Evolutionary conservation across 1,139 yeast species (phyloP).

Genomic region (Yamadazyma sp.): DNA sequence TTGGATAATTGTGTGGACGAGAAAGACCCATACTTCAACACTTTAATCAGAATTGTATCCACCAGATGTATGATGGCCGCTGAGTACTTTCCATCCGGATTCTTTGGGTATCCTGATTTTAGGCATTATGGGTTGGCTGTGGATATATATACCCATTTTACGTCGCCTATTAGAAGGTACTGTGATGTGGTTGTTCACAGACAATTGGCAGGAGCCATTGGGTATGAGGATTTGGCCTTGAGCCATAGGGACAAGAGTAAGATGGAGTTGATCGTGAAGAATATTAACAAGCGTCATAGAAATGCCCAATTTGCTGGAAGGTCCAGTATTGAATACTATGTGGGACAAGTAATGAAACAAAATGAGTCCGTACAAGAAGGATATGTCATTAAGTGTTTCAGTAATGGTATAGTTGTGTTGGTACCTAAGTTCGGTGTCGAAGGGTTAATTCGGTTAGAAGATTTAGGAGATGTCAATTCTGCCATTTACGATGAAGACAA

Average conservation of each 20-base stretch:
- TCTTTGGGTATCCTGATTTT: conserved; percentile 88
- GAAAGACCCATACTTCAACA: conserved; percentile 86
- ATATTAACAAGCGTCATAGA: conserved; percentile 91
- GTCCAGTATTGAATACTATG: conserved; percentile 95
- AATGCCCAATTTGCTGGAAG: conserved; percentile 99
- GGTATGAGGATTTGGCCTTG: conserved; percentile 80
- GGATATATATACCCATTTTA: conserved; percentile 96
- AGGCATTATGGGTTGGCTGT: conserved; percentile 97
- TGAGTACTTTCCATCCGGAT: conserved; percentile 94
- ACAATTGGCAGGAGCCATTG: conserved; percentile 96
- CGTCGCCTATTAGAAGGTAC: conserved; percentile 96
- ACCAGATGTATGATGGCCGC: conserved; percentile 99
- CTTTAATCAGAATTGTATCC: conserved; percentile 92
- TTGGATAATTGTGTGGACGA: conserved; percentile 84
- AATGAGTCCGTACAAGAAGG: conserved; percentile 79
- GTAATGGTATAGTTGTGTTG: conserved; percentile 90
- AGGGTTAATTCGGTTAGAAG: conserved; percentile 82
- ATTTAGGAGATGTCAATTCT: conserved; percentile 61
- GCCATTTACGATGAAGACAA: conserved; percentile 78
- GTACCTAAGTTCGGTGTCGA: conserved; percentile 99
- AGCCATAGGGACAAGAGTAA: conserved; percentile 84
- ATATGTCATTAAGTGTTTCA: conserved; percentile 85
- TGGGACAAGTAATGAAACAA: conserved; percentile 94
- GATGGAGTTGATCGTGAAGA: conserved; percentile 86
- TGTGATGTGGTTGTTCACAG: conserved; percentile 98